These are phyloP conservation scores for Aquilaria sinensis DNA, from an alignment of 345 rosid genomes.

Conservation along the genomic window DNA sequence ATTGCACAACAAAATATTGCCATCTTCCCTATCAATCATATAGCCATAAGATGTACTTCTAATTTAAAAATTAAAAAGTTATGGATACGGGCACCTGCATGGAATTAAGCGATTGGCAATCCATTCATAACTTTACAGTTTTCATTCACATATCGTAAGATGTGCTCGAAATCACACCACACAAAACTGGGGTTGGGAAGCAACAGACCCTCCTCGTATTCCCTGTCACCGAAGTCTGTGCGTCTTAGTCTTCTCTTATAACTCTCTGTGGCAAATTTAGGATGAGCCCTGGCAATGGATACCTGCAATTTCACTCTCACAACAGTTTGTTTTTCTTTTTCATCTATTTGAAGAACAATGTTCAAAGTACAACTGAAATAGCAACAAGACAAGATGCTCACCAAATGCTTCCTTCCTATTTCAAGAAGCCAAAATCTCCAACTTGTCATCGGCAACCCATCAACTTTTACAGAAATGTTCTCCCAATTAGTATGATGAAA, in stretches of 20 bases:
- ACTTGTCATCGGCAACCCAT: constrained; percentile 23
- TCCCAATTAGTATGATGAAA: constrained; percentile 52
- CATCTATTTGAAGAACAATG: background rate
- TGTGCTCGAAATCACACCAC: too few relatives aligned
- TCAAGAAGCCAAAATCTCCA: constrained; percentile 60
- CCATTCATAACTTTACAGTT: too few relatives aligned
- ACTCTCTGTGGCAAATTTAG: constrained; percentile 38
- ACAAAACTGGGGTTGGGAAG: constrained; percentile 32
- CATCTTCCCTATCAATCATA: too few relatives aligned
- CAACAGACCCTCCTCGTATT: constrained; percentile 24
- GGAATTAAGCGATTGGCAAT: too few relatives aligned
- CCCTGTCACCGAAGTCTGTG: constrained; percentile 30
- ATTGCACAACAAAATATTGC: too few relatives aligned
- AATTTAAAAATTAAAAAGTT: too few relatives aligned
- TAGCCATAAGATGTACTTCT: too few relatives aligned
- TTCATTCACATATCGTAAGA: too few relatives aligned
- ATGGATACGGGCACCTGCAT: too few relatives aligned
- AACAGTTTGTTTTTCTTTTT: background rate
- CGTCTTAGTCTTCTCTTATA: constrained; percentile 33
- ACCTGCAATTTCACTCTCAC: constrained; percentile 27
- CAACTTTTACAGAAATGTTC: constrained; percentile 32
- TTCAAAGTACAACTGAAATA: background rate
- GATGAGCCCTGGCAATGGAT: constrained; percentile 57
- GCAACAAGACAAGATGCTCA: constrained; percentile 13
- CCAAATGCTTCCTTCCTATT: constrained; percentile 39